These are phyloP conservation scores for Soucietia sequanensis DNA, from an alignment of 805 yeast genomes.

Conservation along the genomic window DNA sequence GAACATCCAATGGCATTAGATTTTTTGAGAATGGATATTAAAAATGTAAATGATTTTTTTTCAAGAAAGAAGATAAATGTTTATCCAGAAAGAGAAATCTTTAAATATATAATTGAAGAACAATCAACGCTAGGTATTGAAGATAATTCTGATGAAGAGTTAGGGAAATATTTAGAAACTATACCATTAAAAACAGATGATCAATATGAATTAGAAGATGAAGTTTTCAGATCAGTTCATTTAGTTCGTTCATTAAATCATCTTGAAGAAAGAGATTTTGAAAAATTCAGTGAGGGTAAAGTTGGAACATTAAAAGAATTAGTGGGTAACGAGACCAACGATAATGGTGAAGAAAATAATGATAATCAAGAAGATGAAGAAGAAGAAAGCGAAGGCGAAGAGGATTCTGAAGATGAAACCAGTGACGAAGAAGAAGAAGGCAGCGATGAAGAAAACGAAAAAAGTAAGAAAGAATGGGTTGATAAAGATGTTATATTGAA, in stretches of 20 bases:
- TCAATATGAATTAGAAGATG: conserved; percentile 67
- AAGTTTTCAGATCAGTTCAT: conserved; percentile 79
- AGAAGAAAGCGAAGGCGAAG: conserved; percentile 22
- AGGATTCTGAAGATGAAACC: conserved; percentile 13
- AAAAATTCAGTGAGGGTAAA: conserved; percentile 73
- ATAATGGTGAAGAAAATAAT: too few species aligned
- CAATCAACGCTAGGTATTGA: conserved; percentile 35
- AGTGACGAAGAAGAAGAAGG: conserved; percentile 30
- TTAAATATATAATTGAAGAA: conserved; percentile 67
- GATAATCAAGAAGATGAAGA: conserved; percentile 24
- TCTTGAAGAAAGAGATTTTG: conserved; percentile 87
- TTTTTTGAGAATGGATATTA: conserved; percentile 95
- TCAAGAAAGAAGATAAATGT: conserved; percentile 67
- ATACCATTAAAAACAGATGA: conserved; percentile 60
- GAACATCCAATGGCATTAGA: conserved; percentile 97
- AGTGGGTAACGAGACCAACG: conserved; percentile 31
- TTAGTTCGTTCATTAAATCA: conserved; percentile 77
- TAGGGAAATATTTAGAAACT: conserved; percentile 42
- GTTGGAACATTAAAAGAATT: conserved; percentile 72
- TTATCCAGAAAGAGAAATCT: conserved; percentile 78
- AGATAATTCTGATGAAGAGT: conserved; percentile 41
- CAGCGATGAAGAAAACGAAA: conserved; percentile 33
- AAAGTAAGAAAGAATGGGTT: conserved; percentile 33
- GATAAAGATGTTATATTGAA: conserved; percentile 41
- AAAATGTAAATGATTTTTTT: conserved; percentile 89